phyloP scores from a whole-genome alignment of 2,329 filamentous ascomycete species.

The Stenocarpella maydis region DNA sequence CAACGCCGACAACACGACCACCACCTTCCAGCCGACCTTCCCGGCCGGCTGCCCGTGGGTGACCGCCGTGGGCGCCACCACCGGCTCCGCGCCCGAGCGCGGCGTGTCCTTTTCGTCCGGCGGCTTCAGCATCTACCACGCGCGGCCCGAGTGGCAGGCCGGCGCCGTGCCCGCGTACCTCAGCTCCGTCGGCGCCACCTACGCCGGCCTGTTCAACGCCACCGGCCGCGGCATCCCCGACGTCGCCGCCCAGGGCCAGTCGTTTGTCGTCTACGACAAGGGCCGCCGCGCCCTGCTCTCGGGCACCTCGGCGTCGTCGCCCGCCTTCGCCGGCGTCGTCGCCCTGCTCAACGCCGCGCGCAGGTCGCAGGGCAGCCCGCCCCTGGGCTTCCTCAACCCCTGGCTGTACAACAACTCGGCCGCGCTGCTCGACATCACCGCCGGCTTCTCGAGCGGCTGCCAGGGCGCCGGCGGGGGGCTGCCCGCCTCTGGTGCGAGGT shows the following conservation, averaged over 20 bases:
- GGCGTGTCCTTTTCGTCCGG: constrained; percentile 49
- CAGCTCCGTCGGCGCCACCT: constrained; percentile 48
- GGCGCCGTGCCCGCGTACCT: constrained; percentile 46
- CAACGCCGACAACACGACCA: constrained; percentile 33
- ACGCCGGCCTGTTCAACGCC: constrained; percentile 46
- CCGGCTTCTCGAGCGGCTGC: constrained; percentile 36
- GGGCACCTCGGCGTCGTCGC: constrained; percentile 48
- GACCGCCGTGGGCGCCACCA: constrained; percentile 64
- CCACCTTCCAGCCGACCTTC: constrained; percentile 35
- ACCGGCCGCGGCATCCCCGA: constrained; percentile 50
- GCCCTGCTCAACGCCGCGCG: constrained; percentile 53
- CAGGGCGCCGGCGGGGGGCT: constrained; percentile 13
- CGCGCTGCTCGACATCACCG: constrained; percentile 43
- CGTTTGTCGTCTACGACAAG: constrained; percentile 52
- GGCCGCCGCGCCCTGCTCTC: constrained; percentile 41
- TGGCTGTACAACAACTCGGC: constrained; percentile 45
- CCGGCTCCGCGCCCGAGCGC: constrained; percentile 46
- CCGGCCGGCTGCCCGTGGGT: constrained; percentile 59
- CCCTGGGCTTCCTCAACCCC: constrained; percentile 50
- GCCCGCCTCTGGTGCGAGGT: constrained; percentile 18
- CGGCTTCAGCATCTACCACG: constrained; percentile 51
- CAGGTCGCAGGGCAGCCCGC: constrained; percentile 44
- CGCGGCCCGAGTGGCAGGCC: constrained; percentile 46
- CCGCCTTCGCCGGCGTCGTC: constrained; percentile 50
- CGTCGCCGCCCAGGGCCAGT: constrained; percentile 56